These are phyloP conservation scores for Umbelopsis sp. DNA, from an alignment of 192 early-diverging fungal species.

Conservation along the genomic window DNA sequence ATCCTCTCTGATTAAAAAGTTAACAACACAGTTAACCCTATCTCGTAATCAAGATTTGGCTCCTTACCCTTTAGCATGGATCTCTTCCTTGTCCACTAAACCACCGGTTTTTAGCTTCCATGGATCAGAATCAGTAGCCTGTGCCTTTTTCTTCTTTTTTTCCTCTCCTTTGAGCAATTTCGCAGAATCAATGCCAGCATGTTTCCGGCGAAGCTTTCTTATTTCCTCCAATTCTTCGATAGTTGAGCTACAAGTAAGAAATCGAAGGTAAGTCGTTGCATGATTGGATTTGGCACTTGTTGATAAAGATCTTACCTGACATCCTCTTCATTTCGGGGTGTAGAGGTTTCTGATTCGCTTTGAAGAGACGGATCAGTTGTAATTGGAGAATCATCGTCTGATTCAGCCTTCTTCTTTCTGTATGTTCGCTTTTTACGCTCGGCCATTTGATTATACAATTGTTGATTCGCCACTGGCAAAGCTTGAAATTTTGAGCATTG, in stretches of 20 bases:
- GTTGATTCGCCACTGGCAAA: background rate
- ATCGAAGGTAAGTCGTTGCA: background rate
- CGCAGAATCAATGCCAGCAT: slow-evolving; percentile 55
- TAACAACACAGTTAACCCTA: slow-evolving; percentile 20
- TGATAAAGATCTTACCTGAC: slow-evolving; percentile 11
- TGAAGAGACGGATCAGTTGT: background rate
- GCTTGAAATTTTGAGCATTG: background rate
- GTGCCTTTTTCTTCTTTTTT: slow-evolving; percentile 51
- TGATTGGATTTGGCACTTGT: background rate
- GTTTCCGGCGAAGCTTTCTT: slow-evolving; percentile 56
- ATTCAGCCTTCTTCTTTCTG: slow-evolving; percentile 31
- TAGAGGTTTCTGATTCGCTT: background rate
- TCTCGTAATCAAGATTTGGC: too few species aligned
- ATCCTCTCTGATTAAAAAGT: slow-evolving; percentile 30
- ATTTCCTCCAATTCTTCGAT: slow-evolving; percentile 62
- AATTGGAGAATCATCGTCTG: slow-evolving; percentile 21
- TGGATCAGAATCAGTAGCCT: slow-evolving; percentile 42
- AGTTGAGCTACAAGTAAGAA: slow-evolving; percentile 29
- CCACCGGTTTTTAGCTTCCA: slow-evolving; percentile 63
- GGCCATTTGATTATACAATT: background rate
- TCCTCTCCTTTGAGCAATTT: slow-evolving; percentile 59
- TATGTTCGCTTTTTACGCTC: slow-evolving; percentile 23
- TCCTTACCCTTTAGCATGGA: slow-evolving; percentile 29
- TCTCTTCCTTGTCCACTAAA: slow-evolving; percentile 52
- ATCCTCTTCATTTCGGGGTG: background rate